phyloP scores from a whole-genome alignment of 352 stramenopile species.

The Phytophthora pluvialis region DNA sequence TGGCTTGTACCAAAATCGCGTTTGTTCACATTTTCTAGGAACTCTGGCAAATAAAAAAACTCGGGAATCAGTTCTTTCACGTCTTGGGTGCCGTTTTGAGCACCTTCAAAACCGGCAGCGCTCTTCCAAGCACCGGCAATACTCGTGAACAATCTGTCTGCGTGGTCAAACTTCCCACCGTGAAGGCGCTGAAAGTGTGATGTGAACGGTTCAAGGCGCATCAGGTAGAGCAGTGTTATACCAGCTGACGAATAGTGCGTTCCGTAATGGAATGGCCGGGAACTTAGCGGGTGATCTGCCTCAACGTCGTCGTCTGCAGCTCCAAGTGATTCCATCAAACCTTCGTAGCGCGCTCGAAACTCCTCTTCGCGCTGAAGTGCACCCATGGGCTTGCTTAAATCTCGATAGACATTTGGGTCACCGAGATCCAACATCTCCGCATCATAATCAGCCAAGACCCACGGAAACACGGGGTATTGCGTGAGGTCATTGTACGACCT shows the following conservation, averaged over 20 bases:
- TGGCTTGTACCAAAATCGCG: conserved; percentile 94
- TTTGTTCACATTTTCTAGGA: conserved; percentile 96
- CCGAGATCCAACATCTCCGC: conserved; percentile 93
- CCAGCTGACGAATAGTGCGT: conserved; percentile 93
- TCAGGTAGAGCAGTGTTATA: conserved; percentile 97
- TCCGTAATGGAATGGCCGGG: conserved; percentile 94
- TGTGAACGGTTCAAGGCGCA: conserved; percentile 97
- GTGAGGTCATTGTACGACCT: conserved; percentile 98
- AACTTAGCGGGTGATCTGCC: conserved; percentile 48
- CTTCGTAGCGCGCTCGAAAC: conserved; percentile 75
- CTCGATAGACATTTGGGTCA: conserved; percentile 92
- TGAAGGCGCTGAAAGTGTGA: conserved; percentile 94
- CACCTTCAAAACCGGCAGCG: conserved; percentile 62
- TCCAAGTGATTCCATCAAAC: conserved; percentile 49
- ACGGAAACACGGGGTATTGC: conserved; percentile 99
- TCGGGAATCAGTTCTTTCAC: conserved; percentile 99
- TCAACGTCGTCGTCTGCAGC: conserved; percentile 1
- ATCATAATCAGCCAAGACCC: conserved; percentile 97
- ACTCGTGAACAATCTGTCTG: conserved; percentile 97
- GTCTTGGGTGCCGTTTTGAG: conserved; percentile 91
- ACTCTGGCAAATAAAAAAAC: conserved; percentile 96
- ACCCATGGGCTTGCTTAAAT: conserved; percentile 97
- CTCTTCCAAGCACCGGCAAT: conserved; percentile 93
- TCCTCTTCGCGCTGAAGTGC: conserved; percentile 93
- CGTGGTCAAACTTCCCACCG: conserved; percentile 97